Evolutionary conservation across 345 rosid species (phyloP).

Genomic region (Excoecaria agallocha): DNA sequence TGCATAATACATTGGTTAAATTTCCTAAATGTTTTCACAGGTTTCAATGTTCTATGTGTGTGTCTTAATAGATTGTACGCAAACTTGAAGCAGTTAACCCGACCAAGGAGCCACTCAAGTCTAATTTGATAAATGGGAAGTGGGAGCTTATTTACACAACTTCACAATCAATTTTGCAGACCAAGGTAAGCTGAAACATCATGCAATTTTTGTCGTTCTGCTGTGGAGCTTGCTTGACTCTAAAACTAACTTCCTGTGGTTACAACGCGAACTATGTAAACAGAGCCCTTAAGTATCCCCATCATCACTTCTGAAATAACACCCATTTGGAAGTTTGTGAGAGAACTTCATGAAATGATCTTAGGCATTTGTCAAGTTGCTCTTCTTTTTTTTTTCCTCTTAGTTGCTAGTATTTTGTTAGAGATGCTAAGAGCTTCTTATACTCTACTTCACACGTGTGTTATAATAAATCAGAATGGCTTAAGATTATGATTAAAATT

Average conservation of each 20-base stretch:
- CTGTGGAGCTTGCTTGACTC: neutral
- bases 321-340: too few relatives aligned
- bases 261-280: neutral
- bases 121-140: slow-evolving; percentile 70
- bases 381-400: too few relatives aligned
- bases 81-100: slow-evolving; percentile 79
- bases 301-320: too few relatives aligned
- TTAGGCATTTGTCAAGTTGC: too few relatives aligned
- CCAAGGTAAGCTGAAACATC: slow-evolving; percentile 44
- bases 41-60: slow-evolving; percentile 9
- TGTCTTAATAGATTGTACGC: slow-evolving; percentile 54
- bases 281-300: too few relatives aligned
- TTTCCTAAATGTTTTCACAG: neutral
- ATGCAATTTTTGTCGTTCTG: neutral
- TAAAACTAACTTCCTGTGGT: neutral
- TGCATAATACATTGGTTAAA: neutral
- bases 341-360: too few relatives aligned
- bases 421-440: too few relatives aligned
- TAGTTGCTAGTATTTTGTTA: too few relatives aligned
- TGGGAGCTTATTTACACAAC: slow-evolving; percentile 97
- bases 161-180: slow-evolving; percentile 74
- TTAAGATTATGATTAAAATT: neutral
- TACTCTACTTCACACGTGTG: too few relatives aligned
- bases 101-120: slow-evolving; percentile 72
- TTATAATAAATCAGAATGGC: neutral